phyloP scores from a whole-genome alignment of 2,329 filamentous ascomycete genomes.

The Colletotrichum tropicicola region DNA sequence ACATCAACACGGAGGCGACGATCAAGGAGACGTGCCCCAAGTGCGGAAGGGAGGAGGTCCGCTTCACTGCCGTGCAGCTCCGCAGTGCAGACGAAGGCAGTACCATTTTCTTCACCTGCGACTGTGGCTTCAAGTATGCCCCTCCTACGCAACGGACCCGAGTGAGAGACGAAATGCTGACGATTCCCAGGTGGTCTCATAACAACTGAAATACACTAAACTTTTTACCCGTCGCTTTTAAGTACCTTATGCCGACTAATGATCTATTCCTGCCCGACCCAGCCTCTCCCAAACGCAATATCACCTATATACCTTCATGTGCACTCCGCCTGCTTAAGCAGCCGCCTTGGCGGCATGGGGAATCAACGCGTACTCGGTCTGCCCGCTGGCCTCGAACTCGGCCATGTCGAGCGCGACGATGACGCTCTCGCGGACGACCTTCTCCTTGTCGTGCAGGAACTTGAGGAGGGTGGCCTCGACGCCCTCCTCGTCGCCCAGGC shows the following conservation, averaged over 20 bases:
- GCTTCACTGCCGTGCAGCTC: conserved; percentile 85
- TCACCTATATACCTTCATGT: conserved; percentile 17
- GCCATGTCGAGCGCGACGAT: conserved; percentile 98
- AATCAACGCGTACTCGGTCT: conserved; percentile 91
- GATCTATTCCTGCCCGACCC: conserved; percentile 26
- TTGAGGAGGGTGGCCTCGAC: conserved; percentile 86
- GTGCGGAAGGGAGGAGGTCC: conserved; percentile 84
- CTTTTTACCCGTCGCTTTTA: conserved; percentile 26
- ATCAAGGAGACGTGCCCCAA: conserved; percentile 78
- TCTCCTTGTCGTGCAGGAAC: conserved; percentile 90
- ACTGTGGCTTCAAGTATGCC: conserved; percentile 84
- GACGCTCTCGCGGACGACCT: conserved; percentile 93
- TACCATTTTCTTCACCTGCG: conserved; percentile 89
- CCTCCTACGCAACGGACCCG: background rate
- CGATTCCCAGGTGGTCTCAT: conserved; percentile 57
- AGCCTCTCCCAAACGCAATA: conserved; percentile 5
- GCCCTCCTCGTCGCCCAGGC: conserved; percentile 90
- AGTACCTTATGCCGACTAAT: conserved; percentile 29
- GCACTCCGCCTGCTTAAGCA: conserved; percentile 39
- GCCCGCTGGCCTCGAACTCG: conserved; percentile 89
- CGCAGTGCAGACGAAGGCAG: conserved; percentile 95
- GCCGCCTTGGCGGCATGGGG: conserved; percentile 65
- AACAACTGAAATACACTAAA: conserved; percentile 60
- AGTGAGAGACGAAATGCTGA: conserved; percentile 34
- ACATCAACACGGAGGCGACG: conserved; percentile 76